These are phyloP conservation scores for Calonectria hawksworthii DNA, from an alignment of 2,329 filamentous ascomycete species.

Conservation along the genomic window DNA sequence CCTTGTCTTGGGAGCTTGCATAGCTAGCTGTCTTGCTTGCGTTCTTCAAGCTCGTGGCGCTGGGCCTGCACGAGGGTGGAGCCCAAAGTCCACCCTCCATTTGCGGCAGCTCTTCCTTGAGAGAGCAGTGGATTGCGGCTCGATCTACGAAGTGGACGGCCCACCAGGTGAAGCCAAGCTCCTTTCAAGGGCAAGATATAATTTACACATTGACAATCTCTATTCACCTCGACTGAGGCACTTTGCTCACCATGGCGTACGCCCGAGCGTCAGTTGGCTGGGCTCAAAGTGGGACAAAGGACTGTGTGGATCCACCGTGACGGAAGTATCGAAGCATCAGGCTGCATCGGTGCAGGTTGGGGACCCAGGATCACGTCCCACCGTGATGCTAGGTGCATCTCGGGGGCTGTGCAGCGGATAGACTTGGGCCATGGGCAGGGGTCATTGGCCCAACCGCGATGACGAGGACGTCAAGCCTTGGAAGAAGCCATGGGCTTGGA, in stretches of 20 bases:
- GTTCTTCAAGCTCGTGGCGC: conserved; percentile 36
- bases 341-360: conserved; percentile 42
- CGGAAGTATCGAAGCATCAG: conserved; percentile 42
- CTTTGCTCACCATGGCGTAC: conserved; percentile 14
- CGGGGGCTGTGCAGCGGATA: conserved; percentile 48
- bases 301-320: conserved; percentile 36
- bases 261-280: conserved; percentile 24
- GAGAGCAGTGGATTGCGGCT: conserved; percentile 22
- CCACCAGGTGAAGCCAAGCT: conserved; percentile 3
- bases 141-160: not conserved
- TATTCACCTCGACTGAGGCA: conserved; percentile 8
- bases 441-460: conserved; percentile 36
- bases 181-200: conserved; percentile 14
- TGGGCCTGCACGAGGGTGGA: conserved; percentile 38
- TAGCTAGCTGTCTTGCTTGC: conserved; percentile 27
- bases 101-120: conserved; percentile 27
- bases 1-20: conserved; percentile 32
- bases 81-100: conserved; percentile 31
- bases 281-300: conserved; percentile 36
- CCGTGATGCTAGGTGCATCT: conserved; percentile 44
- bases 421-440: conserved; percentile 39
- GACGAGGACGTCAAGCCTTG: conserved; percentile 33
- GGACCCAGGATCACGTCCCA: conserved; percentile 36
- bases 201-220: conserved; percentile 21
- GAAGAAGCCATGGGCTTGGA: conserved; percentile 28